Conservation (phyloP, 805 yeast genomes). For the Starmerella etchellsii region DNA sequence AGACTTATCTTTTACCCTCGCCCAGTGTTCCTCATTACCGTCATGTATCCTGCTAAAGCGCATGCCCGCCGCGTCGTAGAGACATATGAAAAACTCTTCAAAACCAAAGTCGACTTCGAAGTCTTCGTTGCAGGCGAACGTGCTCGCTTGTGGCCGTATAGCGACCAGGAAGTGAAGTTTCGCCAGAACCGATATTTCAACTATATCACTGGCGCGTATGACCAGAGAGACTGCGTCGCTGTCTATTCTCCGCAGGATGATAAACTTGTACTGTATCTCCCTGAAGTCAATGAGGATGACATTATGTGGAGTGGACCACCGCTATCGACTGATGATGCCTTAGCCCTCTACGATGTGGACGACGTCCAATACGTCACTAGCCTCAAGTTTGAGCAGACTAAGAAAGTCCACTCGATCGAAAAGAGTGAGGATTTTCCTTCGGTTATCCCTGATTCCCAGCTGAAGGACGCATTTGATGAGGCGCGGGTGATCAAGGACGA, state of each 20-base stretch:
- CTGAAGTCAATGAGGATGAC: slow-evolving; percentile 74
- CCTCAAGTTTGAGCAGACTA: slow-evolving; percentile 26
- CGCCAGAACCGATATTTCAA: slow-evolving; percentile 87
- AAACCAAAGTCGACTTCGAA: slow-evolving; percentile 27
- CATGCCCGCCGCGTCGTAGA: slow-evolving; percentile 40
- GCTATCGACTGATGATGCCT: slow-evolving; percentile 50
- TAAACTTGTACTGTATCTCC: slow-evolving; percentile 59
- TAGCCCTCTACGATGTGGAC: slow-evolving; percentile 61
- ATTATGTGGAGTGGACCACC: slow-evolving; percentile 97
- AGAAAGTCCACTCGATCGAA: slow-evolving; percentile 15
- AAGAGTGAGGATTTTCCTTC: slow-evolving; percentile 7
- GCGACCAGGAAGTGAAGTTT: slow-evolving; percentile 65
- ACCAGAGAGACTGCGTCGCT: slow-evolving; percentile 63
- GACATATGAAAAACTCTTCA: slow-evolving; percentile 28
- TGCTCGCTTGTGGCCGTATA: slow-evolving; percentile 48
- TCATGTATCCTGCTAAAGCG: slow-evolving; percentile 68
- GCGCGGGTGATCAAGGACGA: slow-evolving; percentile 73
- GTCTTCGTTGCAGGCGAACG: slow-evolving; percentile 27
- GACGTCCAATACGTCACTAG: slow-evolving; percentile 54
- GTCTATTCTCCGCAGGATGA: slow-evolving; percentile 43
- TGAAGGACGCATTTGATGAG: slow-evolving; percentile 65
- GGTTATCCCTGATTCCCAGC: slow-evolving; percentile 16
- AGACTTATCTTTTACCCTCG: no score
- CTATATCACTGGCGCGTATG: slow-evolving; percentile 64
- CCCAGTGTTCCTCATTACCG: no score